Percentiles rank a stretch among this genome's conserved stretches.
Evolutionary conservation across 306 rosid species (phyloP).

Genomic region (Prunus mongolica): DNA sequence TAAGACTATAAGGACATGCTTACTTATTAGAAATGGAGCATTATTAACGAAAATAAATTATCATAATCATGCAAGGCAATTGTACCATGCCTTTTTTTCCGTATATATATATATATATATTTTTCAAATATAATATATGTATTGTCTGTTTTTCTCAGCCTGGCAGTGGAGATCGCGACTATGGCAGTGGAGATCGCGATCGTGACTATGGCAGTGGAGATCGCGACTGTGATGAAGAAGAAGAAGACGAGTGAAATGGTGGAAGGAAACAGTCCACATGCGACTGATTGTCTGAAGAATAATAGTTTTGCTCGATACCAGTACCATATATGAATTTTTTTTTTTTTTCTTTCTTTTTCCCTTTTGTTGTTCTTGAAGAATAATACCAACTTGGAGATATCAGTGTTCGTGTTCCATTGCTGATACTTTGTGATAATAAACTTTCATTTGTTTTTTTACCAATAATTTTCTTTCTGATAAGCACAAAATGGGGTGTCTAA

Average conservation of each 20-base stretch:
- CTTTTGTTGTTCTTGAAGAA: neutral
- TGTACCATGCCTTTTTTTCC: too few species aligned
- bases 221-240: slow-evolving; percentile 4
- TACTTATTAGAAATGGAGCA: too few species aligned
- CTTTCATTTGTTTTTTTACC: neutral
- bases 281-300: neutral
- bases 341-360: neutral
- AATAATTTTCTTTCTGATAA: too few species aligned
- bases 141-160: neutral
- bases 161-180: neutral
- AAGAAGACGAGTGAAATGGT: slow-evolving; percentile 38
- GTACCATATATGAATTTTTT: neutral
- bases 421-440: neutral
- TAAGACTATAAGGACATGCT: too few species aligned
- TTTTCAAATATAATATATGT: neutral
- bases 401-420: neutral
- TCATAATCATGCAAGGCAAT: too few species aligned
- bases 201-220: neutral
- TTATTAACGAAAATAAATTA: too few species aligned
- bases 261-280: slow-evolving; percentile 56
- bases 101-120: too few species aligned
- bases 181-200: neutral
- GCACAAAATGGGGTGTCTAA: too few species aligned
- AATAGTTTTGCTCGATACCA: neutral
- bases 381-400: neutral